A percentile compares a stretch with the other conserved stretches of the same genome.
phyloP scores from a whole-genome alignment of 1,284 basidiomycete species.

The Melampsora larici-populina region DNA sequence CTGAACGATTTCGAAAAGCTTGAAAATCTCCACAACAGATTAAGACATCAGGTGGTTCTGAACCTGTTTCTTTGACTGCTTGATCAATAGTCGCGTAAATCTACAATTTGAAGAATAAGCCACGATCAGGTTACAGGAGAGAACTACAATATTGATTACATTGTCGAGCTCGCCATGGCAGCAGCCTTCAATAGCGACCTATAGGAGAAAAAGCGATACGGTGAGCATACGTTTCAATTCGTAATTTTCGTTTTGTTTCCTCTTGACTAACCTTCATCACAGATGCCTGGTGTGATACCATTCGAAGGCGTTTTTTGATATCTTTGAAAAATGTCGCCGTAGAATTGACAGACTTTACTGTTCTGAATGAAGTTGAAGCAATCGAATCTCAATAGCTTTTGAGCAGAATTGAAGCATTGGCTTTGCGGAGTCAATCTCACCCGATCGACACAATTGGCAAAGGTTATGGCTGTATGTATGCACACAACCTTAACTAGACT shows the following conservation, averaged over 20 bases:
- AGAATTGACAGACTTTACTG: background rate
- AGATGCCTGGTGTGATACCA: background rate
- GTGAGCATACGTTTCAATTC: background rate
- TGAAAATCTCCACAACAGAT: slow-evolving; percentile 84
- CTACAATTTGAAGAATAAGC: slow-evolving; percentile 17
- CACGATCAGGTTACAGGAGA: background rate
- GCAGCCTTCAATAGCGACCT: slow-evolving; percentile 92
- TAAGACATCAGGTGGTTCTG: slow-evolving; percentile 76
- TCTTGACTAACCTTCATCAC: background rate
- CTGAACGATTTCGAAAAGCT: slow-evolving; percentile 78
- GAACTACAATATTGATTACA: slow-evolving; percentile 16
- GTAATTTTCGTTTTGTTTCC: background rate
- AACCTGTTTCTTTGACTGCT: slow-evolving; percentile 64
- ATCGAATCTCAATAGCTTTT: no score
- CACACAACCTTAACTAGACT: no score
- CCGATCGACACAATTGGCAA: no score
- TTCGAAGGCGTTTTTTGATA: background rate
- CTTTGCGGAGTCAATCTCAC: no score
- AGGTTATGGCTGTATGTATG: no score
- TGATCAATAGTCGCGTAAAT: slow-evolving; percentile 75
- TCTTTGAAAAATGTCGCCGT: background rate
- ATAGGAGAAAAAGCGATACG: slow-evolving; percentile 5
- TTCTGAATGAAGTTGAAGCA: background rate
- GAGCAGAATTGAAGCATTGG: no score
- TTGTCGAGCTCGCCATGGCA: slow-evolving; percentile 67